Conservation (phyloP, 2,329 filamentous ascomycete species). For the Phialemoniopsis sp. region DNA sequence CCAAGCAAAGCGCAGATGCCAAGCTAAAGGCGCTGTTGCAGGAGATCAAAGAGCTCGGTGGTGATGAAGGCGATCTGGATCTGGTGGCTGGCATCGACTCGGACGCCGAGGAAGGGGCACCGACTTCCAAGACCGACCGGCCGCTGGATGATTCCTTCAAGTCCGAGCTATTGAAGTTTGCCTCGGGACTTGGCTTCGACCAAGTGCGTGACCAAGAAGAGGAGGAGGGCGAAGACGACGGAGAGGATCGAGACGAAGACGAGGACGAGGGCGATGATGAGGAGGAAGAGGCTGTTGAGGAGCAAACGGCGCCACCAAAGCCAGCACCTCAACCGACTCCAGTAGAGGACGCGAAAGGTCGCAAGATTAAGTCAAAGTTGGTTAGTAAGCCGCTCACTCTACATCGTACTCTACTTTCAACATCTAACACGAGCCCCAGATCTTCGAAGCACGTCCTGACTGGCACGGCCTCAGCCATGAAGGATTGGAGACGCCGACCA, state of each 20-base stretch:
- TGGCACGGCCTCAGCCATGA: constrained; percentile 46
- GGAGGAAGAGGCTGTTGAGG: background rate
- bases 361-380: constrained; percentile 23
- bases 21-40: constrained; percentile 39
- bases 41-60: constrained; percentile 62
- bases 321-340: background rate
- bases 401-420: constrained; percentile 4
- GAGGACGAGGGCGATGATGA: constrained; percentile 23
- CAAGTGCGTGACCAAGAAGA: constrained; percentile 33
- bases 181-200: constrained; percentile 44
- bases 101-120: constrained; percentile 38
- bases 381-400: constrained; percentile 32
- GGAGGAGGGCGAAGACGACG: constrained; percentile 22
- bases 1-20: constrained; percentile 13
- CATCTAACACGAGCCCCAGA: constrained; percentile 23
- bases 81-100: constrained; percentile 53
- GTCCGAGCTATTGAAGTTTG: constrained; percentile 49
- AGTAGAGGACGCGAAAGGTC: constrained; percentile 18
- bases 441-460: constrained; percentile 53
- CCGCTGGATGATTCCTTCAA: constrained; percentile 26
- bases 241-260: constrained; percentile 19
- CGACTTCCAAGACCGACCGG: constrained; percentile 15
- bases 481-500: constrained; percentile 35
- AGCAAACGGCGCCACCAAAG: background rate
- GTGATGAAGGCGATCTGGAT: constrained; percentile 60